Base-by-base conservation (phyloP, 2,329 filamentous ascomycete species). In the Drechslerella stenobrocha region DNA sequence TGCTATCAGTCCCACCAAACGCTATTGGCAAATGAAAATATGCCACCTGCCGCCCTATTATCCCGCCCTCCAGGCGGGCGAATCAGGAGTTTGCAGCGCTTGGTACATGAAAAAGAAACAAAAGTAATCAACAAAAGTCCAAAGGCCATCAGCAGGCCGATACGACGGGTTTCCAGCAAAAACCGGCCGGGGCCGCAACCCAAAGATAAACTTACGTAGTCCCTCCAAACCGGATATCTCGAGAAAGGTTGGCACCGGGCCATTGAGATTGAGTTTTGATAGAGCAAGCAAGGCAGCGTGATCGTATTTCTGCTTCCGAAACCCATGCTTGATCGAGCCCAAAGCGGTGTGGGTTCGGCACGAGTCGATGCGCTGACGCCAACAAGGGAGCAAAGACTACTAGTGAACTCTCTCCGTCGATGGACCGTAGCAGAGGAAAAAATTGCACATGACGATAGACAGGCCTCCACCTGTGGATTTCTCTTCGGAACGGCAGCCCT, bases 361-460 rank as follows among this genome's bases (percentile, higher is more conserved):
- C 53, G 61, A 66, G 58, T 66, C 61, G 61, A 66, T 66, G 61
- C 60, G 60, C 61, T 66, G 53, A 66, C 61, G 23, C 53, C 53
- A 50, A 50, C 45, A 50, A 26, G 26, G 40, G 48, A 50, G 30
- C 23, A 24, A 37, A 50, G 48, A 48, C 53, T 37, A 24, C 37
- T 42, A 42, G 15, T 5, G 37, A 37, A 40, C 15, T 20, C 53
- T 35, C 48, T 35, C 53, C 61, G 53, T 59, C 53, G 61, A 66
- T 48, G 61, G 61, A 66, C 61, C 61, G 61, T 35, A 58, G 61
- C 53, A 58, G 37, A 20, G 22, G 15, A 42, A 42, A 58, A 58
- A 48, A 48, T 66, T 66, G 53, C 61, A 66, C 61, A 66, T 66
- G 61, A 65, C 58, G 52, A 66, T 66, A 66, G 61, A 53, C 61